These are phyloP conservation scores for Diaporthe nobilis DNA, from an alignment of 2,329 filamentous ascomycete species.

Conservation along the genomic window DNA sequence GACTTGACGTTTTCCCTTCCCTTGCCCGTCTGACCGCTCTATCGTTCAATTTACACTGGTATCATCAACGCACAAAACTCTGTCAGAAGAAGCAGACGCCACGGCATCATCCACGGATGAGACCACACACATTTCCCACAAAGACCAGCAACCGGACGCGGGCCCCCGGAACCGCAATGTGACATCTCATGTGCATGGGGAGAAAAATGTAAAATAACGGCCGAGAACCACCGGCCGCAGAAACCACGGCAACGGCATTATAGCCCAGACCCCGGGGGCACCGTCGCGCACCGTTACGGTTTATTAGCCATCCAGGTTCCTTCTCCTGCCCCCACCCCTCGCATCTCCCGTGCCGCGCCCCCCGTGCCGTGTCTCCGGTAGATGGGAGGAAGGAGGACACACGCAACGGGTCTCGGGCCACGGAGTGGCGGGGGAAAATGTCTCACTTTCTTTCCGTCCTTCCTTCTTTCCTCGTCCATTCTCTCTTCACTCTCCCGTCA, in stretches of 20 bases:
- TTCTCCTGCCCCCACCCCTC: neutral
- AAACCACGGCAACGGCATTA: neutral
- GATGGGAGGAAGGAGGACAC: neutral
- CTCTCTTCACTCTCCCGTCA: neutral
- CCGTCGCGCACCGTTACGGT: neutral
- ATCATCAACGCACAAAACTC: neutral
- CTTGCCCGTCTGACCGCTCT: neutral
- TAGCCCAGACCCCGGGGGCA: neutral
- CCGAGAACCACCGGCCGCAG: constrained; percentile 17
- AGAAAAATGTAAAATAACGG: neutral
- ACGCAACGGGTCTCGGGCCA: neutral
- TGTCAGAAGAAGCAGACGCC: neutral
- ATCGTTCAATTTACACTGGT: neutral
- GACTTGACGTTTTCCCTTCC: neutral
- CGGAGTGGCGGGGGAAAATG: neutral
- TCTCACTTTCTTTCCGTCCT: neutral
- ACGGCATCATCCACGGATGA: neutral
- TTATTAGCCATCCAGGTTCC: neutral
- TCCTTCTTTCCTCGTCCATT: neutral
- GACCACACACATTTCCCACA: neutral
- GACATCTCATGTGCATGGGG: neutral
- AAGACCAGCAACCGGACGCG: neutral
- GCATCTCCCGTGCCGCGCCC: constrained; percentile 6
- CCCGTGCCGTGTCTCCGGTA: constrained; percentile 30
- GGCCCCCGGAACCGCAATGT: neutral